A percentile compares a stretch with the other conserved stretches of the same genome.
Conservation (phyloP, 2,329 filamentous ascomycete species). For the Diaporthe vaccinii region DNA sequence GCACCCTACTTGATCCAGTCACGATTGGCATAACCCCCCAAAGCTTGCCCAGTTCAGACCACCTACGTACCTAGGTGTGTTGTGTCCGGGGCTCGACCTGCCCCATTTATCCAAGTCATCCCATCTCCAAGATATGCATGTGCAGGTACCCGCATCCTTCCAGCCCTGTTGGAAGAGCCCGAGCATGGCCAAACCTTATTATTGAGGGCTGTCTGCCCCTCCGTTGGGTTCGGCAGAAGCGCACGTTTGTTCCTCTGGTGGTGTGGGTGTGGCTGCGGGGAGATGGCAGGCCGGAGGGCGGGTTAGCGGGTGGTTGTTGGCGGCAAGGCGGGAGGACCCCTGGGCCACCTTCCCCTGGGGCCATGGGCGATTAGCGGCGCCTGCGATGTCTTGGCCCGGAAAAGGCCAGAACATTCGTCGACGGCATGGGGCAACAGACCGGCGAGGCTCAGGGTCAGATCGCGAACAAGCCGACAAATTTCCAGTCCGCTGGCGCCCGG, state of each 20-base stretch:
- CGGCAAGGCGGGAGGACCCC: constrained; percentile 25
- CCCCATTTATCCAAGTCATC: constrained; percentile 17
- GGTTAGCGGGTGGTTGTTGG: neutral
- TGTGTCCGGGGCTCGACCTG: constrained; percentile 4
- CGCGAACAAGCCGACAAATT: neutral
- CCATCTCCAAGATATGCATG: constrained; percentile 23
- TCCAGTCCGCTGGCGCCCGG: no score
- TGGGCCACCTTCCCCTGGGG: neutral
- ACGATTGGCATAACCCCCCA: neutral
- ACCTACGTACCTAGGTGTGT: neutral
- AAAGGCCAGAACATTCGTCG: constrained; percentile 23
- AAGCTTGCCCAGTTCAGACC: neutral
- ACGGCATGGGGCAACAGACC: neutral
- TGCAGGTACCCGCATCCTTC: constrained; percentile 34
- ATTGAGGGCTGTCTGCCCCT: neutral
- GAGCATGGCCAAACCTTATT: constrained; percentile 32
- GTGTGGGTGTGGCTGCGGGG: constrained; percentile 30
- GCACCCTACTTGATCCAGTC: neutral
- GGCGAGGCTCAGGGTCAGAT: constrained; percentile 5
- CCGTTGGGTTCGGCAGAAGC: constrained; percentile 25
- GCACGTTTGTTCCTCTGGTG: constrained; percentile 24
- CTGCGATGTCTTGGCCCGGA: neutral
- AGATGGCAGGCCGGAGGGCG: neutral
- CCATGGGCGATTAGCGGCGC: constrained; percentile 20
- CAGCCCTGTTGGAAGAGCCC: constrained; percentile 1